Base-by-base conservation (phyloP, 139 green algal genomes). In the Coelastrella sp. region DNA sequence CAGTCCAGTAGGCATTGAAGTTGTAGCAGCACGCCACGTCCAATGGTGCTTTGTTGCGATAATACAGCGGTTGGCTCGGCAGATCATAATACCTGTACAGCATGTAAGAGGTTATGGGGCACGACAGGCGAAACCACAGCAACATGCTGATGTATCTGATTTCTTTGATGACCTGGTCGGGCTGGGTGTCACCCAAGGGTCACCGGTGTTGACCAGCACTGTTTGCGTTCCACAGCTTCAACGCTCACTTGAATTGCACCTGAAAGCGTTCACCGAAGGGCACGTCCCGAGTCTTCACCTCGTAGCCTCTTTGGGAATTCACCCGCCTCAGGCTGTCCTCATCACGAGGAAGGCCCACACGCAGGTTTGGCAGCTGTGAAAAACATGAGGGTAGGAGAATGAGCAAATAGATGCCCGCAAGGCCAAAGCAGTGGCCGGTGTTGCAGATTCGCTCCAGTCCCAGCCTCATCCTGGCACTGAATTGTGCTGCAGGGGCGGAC, bases 201-300 rank as follows among this genome's bases (percentile, higher is more conserved):
- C 24, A 19, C 68, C n/a, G 68, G 19, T 25, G 68, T 76, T 19
- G 15, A 24, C 19, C 68, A 76, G 68, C 15, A 24, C n/a, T 10
- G 15, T 8, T 10, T 25, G 19, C 19, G 19, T 76, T 76, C 7
- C 19, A 76, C 10, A 19, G 24, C 19, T 27, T 27, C 24, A 76
- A 25, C 19, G 7, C 82, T 87, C 22, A 87, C 82, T 24, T 84
- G 24, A 90, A 90, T n/a, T 75, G 74, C 11, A 84, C 86, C 63
- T 90, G 76, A 59, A 84, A 90, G 8, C 86, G 58, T 61, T 90
- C 86, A 22, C 86, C 86, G 49, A 90, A 90, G 4, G 86, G 86
- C 6, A 90, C 35, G 75, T 90, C 86, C 6, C 74, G 58, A 15
- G 6, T 27, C 57, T 61, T 85, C 12, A 90, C 60, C 25, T 84